A percentile compares a stretch with the other conserved stretches of the same genome.
These are phyloP conservation scores for Alternaria alternata DNA, from an alignment of 2,329 filamentous ascomycete genomes.

Conservation along the genomic window DNA sequence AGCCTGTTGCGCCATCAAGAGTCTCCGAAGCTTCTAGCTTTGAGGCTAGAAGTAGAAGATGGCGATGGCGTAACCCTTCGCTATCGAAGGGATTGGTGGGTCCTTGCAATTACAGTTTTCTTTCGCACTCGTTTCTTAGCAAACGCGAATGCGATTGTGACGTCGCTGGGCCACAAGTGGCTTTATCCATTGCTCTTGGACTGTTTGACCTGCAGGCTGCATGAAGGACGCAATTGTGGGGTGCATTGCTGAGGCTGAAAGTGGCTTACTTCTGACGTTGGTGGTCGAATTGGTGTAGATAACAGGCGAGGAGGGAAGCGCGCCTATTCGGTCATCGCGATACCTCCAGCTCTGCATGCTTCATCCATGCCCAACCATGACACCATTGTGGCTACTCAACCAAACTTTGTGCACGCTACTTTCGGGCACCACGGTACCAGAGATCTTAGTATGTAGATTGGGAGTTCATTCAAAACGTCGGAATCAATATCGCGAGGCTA, in stretches of 20 bases:
- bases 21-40: conserved; percentile 27
- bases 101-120: conserved; percentile 1
- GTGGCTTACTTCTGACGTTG: conserved; percentile 12
- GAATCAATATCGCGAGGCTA: conserved; percentile 24
- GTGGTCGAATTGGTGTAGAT: conserved; percentile 3
- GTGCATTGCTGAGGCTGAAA: conserved; percentile 7
- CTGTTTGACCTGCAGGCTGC: not conserved
- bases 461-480: conserved; percentile 13
- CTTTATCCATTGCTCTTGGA: not conserved
- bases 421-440: not conserved
- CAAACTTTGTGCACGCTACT: not conserved
- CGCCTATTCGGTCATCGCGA: conserved; percentile 4
- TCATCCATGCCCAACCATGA: not conserved
- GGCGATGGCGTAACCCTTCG: not conserved
- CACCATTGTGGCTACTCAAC: not conserved
- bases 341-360: conserved; percentile 2
- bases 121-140: not conserved
- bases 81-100: not conserved
- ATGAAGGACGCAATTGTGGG: conserved; percentile 10
- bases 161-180: not conserved
- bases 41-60: conserved; percentile 17
- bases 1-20: conserved; percentile 23
- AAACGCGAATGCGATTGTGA: not conserved
- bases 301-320: conserved; percentile 7
- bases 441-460: conserved; percentile 1